Conservation (phyloP, 2,329 filamentous ascomycete species). For the Botrytis hyacinthi region DNA sequence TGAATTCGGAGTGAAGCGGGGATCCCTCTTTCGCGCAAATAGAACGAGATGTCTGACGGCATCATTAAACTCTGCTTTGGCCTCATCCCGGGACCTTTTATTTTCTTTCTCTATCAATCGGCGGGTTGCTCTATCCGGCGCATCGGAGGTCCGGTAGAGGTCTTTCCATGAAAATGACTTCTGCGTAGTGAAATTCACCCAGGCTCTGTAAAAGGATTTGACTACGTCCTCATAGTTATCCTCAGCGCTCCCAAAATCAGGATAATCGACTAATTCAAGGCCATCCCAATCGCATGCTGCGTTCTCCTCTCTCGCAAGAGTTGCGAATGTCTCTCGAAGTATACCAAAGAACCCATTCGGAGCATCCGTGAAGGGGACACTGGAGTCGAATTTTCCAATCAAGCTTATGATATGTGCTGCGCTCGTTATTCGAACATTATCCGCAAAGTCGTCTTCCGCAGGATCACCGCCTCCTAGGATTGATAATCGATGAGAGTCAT, state of each 20-base stretch:
- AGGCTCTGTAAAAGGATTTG: constrained; percentile 75
- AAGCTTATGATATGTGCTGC: constrained; percentile 75
- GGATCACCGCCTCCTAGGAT: constrained; percentile 58
- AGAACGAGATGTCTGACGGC: constrained; percentile 80
- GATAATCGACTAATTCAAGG: constrained; percentile 63
- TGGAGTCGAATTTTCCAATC: constrained; percentile 76
- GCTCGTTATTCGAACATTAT: constrained; percentile 73
- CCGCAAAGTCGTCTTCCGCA: constrained; percentile 54
- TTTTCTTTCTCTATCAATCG: constrained; percentile 96
- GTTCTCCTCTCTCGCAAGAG: constrained; percentile 76
- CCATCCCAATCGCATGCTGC: constrained; percentile 69
- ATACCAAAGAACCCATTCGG: constrained; percentile 82
- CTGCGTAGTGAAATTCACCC: constrained; percentile 77
- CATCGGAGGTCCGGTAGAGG: constrained; percentile 76
- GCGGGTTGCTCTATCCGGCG: constrained; percentile 78
- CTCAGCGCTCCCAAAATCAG: constrained; percentile 75
- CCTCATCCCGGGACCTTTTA: constrained; percentile 76
- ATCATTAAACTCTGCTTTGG: constrained; percentile 85
- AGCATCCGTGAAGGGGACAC: constrained; percentile 76
- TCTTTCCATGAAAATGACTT: constrained; percentile 93
- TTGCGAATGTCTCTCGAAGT: constrained; percentile 72
- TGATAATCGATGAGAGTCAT: constrained; percentile 87
- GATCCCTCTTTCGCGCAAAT: constrained; percentile 89
- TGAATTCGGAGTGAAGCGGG: constrained; percentile 73
- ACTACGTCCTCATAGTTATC: constrained; percentile 76